Evolutionary conservation across 768 basidiomycete species (phyloP).

Genomic region (Kwoniella sp.): DNA sequence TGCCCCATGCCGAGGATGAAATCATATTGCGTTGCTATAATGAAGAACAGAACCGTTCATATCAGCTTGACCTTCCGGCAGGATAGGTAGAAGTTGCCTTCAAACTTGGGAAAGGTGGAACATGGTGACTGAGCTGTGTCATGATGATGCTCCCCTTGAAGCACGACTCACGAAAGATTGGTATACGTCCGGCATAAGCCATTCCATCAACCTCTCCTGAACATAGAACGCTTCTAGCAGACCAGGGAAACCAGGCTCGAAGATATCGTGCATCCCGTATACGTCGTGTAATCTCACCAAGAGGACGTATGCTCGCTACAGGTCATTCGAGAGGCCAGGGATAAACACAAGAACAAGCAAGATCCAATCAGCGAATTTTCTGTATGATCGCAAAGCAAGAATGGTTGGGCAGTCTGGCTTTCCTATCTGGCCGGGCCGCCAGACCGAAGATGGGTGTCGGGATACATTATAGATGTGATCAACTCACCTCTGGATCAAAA

Average conservation of each 20-base stretch:
- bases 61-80: no score
- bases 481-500: constrained; percentile 74
- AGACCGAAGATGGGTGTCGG: not conserved
- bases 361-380: no score
- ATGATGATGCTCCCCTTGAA: no score
- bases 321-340: not conserved
- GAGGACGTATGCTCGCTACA: constrained; percentile 71
- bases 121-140: no score
- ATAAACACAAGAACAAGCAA: no score
- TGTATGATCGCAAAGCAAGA: no score
- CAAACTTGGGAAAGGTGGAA: not conserved
- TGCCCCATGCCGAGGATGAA: constrained; percentile 90
- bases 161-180: constrained; percentile 66
- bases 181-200: constrained; percentile 87
- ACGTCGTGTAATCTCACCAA: constrained; percentile 86
- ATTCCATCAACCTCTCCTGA: constrained; percentile 84
- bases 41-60: not conserved
- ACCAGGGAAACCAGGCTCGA: constrained; percentile 92
- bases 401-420: no score
- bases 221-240: constrained; percentile 94
- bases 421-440: no score
- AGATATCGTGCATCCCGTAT: constrained; percentile 83
- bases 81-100: no score
- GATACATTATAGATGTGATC: no score
- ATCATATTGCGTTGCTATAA: constrained; percentile 75